phyloP scores from a whole-genome alignment of 192 early-diverging fungal genomes.

The Coemansia sp. region DNA sequence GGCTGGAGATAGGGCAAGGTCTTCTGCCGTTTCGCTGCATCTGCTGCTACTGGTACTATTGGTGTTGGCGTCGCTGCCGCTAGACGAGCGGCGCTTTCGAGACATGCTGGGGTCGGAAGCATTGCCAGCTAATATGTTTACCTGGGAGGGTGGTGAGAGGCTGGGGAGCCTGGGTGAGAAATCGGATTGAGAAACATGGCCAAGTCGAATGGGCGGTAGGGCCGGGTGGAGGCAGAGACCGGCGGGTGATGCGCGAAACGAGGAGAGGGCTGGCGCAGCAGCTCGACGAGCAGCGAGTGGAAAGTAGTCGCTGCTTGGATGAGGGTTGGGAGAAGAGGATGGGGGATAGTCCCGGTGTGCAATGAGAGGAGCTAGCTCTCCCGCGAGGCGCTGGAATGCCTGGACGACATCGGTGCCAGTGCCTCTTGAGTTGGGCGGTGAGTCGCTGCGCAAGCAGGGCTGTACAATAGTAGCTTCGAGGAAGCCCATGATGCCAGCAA shows the following conservation, averaged over 20 bases:
- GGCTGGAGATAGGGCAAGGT: neutral
- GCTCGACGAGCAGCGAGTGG: neutral
- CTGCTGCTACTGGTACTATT: conserved; percentile 14
- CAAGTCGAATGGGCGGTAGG: conserved; percentile 43
- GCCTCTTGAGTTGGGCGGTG: neutral
- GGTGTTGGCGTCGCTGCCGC: conserved; percentile 12
- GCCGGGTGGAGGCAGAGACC: conserved; percentile 6
- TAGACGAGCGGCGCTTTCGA: conserved; percentile 22
- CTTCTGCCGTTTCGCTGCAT: conserved; percentile 8
- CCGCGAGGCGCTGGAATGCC: conserved; percentile 31
- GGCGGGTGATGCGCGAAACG: conserved; percentile 21
- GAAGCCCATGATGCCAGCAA: conserved; percentile 45
- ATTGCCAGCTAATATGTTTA: neutral
- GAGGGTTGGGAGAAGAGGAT: conserved; percentile 1
- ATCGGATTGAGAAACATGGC: conserved; percentile 29
- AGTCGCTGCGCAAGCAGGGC: conserved; percentile 9
- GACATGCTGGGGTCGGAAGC: neutral
- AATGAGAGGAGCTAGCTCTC: conserved; percentile 27
- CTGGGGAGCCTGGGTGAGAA: conserved; percentile 22
- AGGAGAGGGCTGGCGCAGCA: neutral
- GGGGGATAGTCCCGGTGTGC: neutral
- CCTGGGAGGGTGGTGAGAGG: conserved; percentile 34
- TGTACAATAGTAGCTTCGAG: conserved; percentile 40
- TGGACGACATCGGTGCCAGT: conserved; percentile 14
- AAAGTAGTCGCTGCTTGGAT: neutral